Base-by-base conservation (phyloP, 345 rosid genomes). In the Hibiscus syriacus region DNA sequence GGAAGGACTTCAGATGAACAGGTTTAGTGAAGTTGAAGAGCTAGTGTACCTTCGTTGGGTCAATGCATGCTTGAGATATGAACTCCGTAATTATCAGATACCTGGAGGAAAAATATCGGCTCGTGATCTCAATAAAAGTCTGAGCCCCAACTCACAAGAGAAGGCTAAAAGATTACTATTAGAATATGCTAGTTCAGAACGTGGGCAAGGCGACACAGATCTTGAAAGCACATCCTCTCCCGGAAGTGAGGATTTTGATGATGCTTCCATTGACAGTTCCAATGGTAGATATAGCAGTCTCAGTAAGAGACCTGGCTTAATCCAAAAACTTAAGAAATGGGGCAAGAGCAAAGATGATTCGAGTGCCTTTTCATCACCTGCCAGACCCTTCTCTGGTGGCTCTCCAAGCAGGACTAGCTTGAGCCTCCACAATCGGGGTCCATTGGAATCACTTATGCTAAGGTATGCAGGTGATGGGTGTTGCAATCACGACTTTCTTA, bases 31-130 rank as follows among this genome's bases (percentile, higher is more conserved):
- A 85, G 99, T 91, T 72, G 99, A 94, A 81, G 99, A 94, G 76
- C 78, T 94, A 67, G 99, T 94, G 61, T 94, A 94, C 77, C 97
- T 94, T 66, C 96, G 99, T 65, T 94, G 99, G 99, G 89, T 94
- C 67, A 94, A 94, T 71, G 99, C 99, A 1, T n/a, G 99, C 87
- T 78, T 94, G 73, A 83, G 99, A 62, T 94, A 78, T 69, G 99
- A 94, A 82, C 86, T 94, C 71, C 84, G 99, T 59, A 89, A 94
- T 72, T 87, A 86, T 80, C 92, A 89, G 66, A 78, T 93, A 43
- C 96, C 97, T 43, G 81, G 87, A 26, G 97, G 97, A 67, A 89
- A 89, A 78, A 32, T 77, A 57, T 89, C 97, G 0, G 99, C 97
- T 30, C 97, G 97, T 68, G 97, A 91, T 78, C 92, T 94, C 25